Percentiles rank a stretch among this genome's conserved stretches.
Conservation (phyloP, 2,329 filamentous ascomycete species). For the Periconia sp. region DNA sequence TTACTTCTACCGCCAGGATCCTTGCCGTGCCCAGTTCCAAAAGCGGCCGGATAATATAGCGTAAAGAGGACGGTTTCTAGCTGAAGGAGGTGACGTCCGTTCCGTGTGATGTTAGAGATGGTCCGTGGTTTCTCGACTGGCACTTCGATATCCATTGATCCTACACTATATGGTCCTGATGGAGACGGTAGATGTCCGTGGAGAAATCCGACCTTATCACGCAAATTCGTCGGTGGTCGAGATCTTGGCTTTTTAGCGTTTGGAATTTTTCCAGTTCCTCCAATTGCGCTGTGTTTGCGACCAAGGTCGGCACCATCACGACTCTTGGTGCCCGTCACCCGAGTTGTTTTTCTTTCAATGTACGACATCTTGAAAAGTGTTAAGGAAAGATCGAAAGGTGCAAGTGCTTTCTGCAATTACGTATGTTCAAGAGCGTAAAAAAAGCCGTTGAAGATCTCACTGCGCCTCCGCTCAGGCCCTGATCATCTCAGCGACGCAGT, state of each 20-base stretch:
- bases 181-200: conserved; percentile 56
- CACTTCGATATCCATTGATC: conserved; percentile 61
- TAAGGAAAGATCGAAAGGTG: too few relatives aligned
- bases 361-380: conserved; percentile 24
- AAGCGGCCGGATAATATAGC: conserved; percentile 68
- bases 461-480: too few relatives aligned
- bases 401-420: too few relatives aligned
- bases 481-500: too few relatives aligned
- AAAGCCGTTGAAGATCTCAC: too few relatives aligned
- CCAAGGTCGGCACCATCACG: conserved; percentile 16
- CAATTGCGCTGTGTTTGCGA: conserved; percentile 22
- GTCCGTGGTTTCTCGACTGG: conserved; percentile 54
- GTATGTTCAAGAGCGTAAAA: too few relatives aligned
- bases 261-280: conserved; percentile 41
- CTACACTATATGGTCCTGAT: conserved; percentile 58
- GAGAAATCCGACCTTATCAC: conserved; percentile 55
- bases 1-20: conserved; percentile 49
- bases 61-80: conserved; percentile 68
- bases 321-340: conserved; percentile 31
- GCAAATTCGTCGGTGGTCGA: conserved; percentile 54
- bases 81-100: conserved; percentile 56
- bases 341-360: conserved; percentile 33
- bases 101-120: conserved; percentile 58
- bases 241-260: conserved; percentile 56
- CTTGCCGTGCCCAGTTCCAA: conserved; percentile 48